These are phyloP conservation scores for Lactuca saligna DNA, from an alignment of 129 eudicot species.

Conservation along the genomic window DNA sequence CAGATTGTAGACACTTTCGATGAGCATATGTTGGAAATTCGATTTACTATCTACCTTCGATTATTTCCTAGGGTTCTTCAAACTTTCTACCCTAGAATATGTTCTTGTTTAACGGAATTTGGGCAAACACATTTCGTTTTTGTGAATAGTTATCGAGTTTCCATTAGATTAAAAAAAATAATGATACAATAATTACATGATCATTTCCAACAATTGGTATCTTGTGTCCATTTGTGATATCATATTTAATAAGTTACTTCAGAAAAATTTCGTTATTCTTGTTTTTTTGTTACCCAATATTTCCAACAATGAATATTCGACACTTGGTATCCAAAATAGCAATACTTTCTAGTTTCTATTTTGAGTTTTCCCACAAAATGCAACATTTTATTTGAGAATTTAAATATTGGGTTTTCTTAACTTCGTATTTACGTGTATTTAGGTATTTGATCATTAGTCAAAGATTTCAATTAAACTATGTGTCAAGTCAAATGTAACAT, in stretches of 20 bases:
- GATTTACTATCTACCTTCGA: background rate
- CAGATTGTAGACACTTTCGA: slow-evolving; percentile 5
- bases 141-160: background rate
- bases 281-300: background rate
- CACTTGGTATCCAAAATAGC: too few species aligned
- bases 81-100: too few species aligned
- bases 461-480: background rate
- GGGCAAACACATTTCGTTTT: slow-evolving; percentile 1
- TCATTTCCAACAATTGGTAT: too few species aligned
- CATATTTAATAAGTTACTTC: background rate
- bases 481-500: slow-evolving; percentile 21
- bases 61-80: background rate
- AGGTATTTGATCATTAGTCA: slow-evolving; percentile 2
- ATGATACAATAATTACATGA: background rate
- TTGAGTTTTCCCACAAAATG: too few species aligned
- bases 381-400: too few species aligned
- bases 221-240: background rate
- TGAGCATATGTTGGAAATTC: background rate
- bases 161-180: background rate
- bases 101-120: slow-evolving; percentile 7
- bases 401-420: background rate
- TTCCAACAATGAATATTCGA: too few species aligned
- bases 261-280: background rate
- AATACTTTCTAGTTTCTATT: too few species aligned
- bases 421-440: background rate